phyloP scores from a whole-genome alignment of 495 filamentous ascomycete species.

The Penicillium flavigenum region DNA sequence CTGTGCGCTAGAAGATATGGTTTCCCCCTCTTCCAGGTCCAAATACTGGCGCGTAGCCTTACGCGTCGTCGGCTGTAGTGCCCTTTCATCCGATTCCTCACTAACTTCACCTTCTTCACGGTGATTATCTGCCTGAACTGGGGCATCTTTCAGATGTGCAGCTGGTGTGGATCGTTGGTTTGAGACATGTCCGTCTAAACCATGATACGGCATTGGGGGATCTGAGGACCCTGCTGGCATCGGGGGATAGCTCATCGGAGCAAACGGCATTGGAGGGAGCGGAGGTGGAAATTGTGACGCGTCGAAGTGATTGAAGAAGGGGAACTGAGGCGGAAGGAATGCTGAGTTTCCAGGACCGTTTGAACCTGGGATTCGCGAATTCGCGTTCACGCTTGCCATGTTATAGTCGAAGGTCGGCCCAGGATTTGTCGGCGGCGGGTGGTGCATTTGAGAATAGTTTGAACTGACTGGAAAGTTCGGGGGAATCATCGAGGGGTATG shows the following conservation, averaged over 20 bases:
- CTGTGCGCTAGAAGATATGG: constrained; percentile 25
- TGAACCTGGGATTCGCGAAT: constrained; percentile 29
- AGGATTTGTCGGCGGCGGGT: constrained; percentile 15
- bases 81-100: constrained; percentile 57
- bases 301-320: constrained; percentile 31
- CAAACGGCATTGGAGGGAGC: constrained; percentile 31
- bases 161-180: constrained; percentile 12
- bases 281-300: constrained; percentile 28
- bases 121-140: constrained; percentile 18
- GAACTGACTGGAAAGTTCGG: constrained; percentile 25
- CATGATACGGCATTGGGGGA: constrained; percentile 6
- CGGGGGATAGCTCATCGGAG: constrained; percentile 24
- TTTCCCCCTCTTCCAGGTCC: constrained; percentile 34
- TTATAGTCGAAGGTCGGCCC: constrained; percentile 24
- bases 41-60: constrained; percentile 4
- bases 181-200: neutral
- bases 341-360: constrained; percentile 22
- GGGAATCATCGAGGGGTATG: constrained; percentile 28
- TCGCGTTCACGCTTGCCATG: constrained; percentile 28
- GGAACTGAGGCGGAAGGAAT: constrained; percentile 35
- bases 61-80: constrained; percentile 9
- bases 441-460: constrained; percentile 10
- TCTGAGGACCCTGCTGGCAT: constrained; percentile 22
- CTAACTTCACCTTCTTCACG: constrained; percentile 76
- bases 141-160: neutral